phyloP scores from a whole-genome alignment of 164 flowering plant genomes.

The Tetrastigma voinierianum region DNA sequence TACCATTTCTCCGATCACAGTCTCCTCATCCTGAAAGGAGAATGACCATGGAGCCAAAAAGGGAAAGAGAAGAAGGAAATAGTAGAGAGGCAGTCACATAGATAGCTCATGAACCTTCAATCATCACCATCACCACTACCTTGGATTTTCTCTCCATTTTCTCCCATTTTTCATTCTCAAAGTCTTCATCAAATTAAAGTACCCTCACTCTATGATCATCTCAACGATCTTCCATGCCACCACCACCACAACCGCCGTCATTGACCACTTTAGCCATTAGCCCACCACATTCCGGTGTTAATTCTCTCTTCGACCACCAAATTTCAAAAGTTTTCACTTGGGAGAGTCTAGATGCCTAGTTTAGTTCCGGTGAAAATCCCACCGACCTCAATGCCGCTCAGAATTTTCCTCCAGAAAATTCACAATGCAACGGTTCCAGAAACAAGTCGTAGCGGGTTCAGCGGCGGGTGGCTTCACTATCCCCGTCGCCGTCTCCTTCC shows the following conservation, averaged over 20 bases:
- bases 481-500: slow-evolving; percentile 53
- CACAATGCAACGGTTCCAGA: slow-evolving; percentile 15
- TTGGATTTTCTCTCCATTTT: slow-evolving; percentile 30
- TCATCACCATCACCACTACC: not conserved
- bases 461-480: slow-evolving; percentile 2
- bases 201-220: slow-evolving; percentile 20
- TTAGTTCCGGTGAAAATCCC: slow-evolving; percentile 55
- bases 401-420: slow-evolving; percentile 26
- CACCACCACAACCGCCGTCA: slow-evolving; percentile 3
- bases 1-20: no score
- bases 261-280: no score
- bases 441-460: slow-evolving; percentile 37
- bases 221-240: slow-evolving; percentile 23
- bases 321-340: no score
- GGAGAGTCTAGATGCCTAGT: slow-evolving; percentile 45
- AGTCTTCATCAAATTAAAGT: slow-evolving; percentile 19
- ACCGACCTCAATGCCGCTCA: slow-evolving; percentile 40
- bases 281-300: not conserved
- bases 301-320: not conserved
- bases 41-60: not conserved
- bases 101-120: not conserved
- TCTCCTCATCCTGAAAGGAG: not conserved
- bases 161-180: slow-evolving; percentile 25
- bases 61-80: not conserved
- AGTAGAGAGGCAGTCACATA: not conserved